These are phyloP conservation scores for Cladosporium cucumerinum DNA, from an alignment of 2,329 filamentous ascomycete genomes.

Conservation along the genomic window DNA sequence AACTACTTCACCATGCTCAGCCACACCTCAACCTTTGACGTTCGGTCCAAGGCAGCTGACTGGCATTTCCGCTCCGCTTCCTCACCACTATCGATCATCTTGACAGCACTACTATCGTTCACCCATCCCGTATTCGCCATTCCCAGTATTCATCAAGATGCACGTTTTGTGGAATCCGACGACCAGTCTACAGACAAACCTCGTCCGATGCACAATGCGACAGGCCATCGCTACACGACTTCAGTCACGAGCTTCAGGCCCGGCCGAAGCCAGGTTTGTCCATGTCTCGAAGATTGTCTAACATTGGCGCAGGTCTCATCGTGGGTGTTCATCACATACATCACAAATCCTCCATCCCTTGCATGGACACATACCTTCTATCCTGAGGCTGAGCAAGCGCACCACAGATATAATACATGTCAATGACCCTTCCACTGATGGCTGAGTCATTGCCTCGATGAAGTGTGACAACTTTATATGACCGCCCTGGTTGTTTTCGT, in stretches of 20 bases:
- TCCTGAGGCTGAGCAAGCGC: not conserved
- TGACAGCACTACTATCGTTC: constrained; percentile 2
- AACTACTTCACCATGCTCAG: constrained; percentile 12
- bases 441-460: not conserved
- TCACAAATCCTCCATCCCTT: not conserved
- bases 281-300: not conserved
- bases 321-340: not conserved
- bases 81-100: not conserved
- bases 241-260: not conserved
- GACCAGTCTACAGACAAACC: not conserved
- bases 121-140: constrained; percentile 1
- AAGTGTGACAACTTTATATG: not conserved
- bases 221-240: not conserved
- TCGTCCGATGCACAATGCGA: not conserved
- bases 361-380: not conserved
- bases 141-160: not conserved
- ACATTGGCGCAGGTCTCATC: not conserved
- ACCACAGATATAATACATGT: not conserved
- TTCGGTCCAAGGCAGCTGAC: constrained; percentile 4
- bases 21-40: constrained; percentile 8
- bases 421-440: not conserved
- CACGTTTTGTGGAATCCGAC: not conserved
- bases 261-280: not conserved
- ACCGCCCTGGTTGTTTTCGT: not conserved
- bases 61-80: constrained; percentile 1